phyloP scores from a whole-genome alignment of 345 rosid genomes.

The Orychophragmus violaceus region DNA sequence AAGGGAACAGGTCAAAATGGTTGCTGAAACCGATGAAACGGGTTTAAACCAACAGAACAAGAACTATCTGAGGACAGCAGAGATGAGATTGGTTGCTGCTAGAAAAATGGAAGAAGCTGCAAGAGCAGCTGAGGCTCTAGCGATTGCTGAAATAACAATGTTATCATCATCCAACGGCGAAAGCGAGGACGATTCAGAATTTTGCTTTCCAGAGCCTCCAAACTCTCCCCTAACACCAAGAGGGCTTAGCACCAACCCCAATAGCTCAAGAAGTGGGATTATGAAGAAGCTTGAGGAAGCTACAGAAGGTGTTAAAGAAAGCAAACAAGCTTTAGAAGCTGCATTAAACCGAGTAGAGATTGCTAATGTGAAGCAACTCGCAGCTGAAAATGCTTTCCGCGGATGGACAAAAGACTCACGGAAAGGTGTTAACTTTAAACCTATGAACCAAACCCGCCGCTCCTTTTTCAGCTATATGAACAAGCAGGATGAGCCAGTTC shows the following conservation, averaged over 20 bases:
- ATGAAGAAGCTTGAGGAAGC: slow-evolving; percentile 80
- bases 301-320: slow-evolving; percentile 57
- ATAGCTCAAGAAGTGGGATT: slow-evolving; percentile 39
- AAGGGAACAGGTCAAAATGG: slow-evolving; percentile 41
- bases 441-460: slow-evolving; percentile 31
- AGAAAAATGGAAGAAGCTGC: slow-evolving; percentile 99
- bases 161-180: slow-evolving; percentile 38
- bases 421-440: slow-evolving; percentile 34
- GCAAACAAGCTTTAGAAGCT: slow-evolving; percentile 66
- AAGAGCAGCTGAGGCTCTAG: slow-evolving; percentile 87
- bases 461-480: slow-evolving; percentile 38
- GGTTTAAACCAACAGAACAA: slow-evolving; percentile 40
- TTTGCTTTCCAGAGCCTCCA: slow-evolving; percentile 57
- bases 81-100: slow-evolving; percentile 89
- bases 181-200: slow-evolving; percentile 35
- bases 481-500: slow-evolving; percentile 18
- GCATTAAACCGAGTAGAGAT: slow-evolving; percentile 66
- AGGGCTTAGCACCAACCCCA: slow-evolving; percentile 8
- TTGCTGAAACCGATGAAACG: slow-evolving; percentile 31
- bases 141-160: slow-evolving; percentile 59
- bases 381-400: slow-evolving; percentile 66
- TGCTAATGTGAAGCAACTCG: slow-evolving; percentile 68
- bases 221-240: slow-evolving; percentile 41
- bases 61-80: slow-evolving; percentile 49
- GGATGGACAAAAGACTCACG: slow-evolving; percentile 48